Percentiles rank a stretch among this genome's conserved stretches.
Evolutionary conservation across 2,329 filamentous ascomycete species (phyloP).

Genomic region (Paecilomyces sp.): DNA sequence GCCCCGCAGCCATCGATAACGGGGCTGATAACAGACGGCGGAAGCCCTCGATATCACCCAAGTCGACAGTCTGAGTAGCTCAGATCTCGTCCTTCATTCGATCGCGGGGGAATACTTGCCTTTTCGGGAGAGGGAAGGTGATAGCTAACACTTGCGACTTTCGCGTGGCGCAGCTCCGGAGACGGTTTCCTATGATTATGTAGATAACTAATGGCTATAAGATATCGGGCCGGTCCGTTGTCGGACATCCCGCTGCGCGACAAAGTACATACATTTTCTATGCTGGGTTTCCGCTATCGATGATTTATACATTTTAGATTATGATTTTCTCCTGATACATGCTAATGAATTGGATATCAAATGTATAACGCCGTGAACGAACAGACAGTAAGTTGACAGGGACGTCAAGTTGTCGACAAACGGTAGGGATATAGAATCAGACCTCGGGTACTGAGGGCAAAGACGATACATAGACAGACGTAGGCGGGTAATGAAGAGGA

Average conservation of each 20-base stretch:
- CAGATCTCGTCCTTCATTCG: neutral
- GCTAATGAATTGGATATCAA: neutral
- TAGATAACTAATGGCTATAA: neutral
- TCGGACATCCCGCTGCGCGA: neutral
- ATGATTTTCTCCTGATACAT: neutral
- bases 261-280: neutral
- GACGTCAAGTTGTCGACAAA: neutral
- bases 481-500: neutral
- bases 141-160: neutral
- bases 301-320: neutral
- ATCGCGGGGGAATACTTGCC: neutral
- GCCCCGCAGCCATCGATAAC: neutral
- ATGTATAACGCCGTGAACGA: neutral
- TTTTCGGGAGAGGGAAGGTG: neutral
- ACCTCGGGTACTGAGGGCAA: neutral
- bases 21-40: neutral
- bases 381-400: neutral
- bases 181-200: neutral
- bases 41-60: neutral
- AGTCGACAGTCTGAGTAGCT: neutral
- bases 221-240: neutral
- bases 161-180: neutral
- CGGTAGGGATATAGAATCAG: neutral
- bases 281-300: neutral
- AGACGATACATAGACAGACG: neutral